Conservation (phyloP, 192 early-diverging fungal species). For the Mortierella alpina region DNA sequence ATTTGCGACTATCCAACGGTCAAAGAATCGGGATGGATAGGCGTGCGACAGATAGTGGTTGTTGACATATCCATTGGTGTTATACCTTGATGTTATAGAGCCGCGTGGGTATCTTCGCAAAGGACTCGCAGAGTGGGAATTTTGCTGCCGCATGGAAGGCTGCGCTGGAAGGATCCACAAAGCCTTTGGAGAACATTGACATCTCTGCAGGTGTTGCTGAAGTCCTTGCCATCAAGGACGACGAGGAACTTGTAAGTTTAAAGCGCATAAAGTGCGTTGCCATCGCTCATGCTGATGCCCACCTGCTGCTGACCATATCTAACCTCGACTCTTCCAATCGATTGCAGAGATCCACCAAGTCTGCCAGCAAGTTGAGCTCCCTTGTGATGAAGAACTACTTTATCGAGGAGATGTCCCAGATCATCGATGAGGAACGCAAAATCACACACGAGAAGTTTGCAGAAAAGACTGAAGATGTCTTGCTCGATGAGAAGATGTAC, state of each 20-base stretch:
- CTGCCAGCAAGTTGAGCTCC: constrained; percentile 79
- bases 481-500: constrained; percentile 74
- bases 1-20: too few species aligned
- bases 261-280: background rate
- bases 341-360: constrained; percentile 72
- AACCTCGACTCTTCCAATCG: background rate
- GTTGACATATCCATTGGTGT: too few species aligned
- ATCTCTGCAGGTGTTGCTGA: constrained; percentile 75
- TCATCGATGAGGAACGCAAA: constrained; percentile 89
- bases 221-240: constrained; percentile 89
- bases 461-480: constrained; percentile 73
- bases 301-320: background rate
- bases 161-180: constrained; percentile 62
- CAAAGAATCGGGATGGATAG: too few species aligned
- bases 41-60: too few species aligned
- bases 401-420: constrained; percentile 83
- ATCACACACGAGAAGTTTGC: constrained; percentile 88
- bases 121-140: constrained; percentile 82
- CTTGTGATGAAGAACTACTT: constrained; percentile 88
- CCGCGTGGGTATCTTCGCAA: constrained; percentile 80
- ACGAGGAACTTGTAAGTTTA: constrained; percentile 80
- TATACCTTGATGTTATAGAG: constrained; percentile 41
- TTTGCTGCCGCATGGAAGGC: constrained; percentile 84
- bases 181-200: constrained; percentile 75
- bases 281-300: background rate